Evolutionary conservation across 1,284 basidiomycete genomes (phyloP), one percentile per base, ranked within the genome.

Genomic region (Austroboletus niveus): DNA sequence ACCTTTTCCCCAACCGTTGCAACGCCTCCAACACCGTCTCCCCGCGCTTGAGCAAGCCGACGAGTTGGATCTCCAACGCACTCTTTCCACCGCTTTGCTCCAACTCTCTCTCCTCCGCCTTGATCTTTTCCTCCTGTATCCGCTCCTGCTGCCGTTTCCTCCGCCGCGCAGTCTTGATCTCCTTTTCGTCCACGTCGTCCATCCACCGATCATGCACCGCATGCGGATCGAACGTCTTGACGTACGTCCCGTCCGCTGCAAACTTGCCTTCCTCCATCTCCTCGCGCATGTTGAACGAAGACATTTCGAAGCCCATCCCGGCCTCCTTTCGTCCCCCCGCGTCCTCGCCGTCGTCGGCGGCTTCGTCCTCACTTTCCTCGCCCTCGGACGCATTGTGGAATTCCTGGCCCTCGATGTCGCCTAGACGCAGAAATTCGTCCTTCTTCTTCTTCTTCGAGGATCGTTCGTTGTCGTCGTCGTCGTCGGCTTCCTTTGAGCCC

Each of bases 191-290:
- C 47, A 96, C 60, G 4, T 87, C 93, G 15, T 93, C 87, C 78
- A 99, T 89, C 97, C 97, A 99, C 30, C 81, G 81, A 71, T 99
- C 96, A 69, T 98, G 94, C 49, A 90, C 82, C 15, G 89, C 93
- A 65, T 94, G 89, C 7, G 90, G 89, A 71, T 99, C 95, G 59
- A 87, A 88, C 45, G 93, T 86, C 51, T 84, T 84, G 49, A 94
- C 81, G 68, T 95, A 98, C 52, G 73, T 85, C 43, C 97, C 97
- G 62, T 98, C 96, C 52, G 89, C 91, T 10, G 94, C 89, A 74
- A 99, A 98, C 62, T 94, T 91, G 32, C 97, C 97, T 68, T 97
- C 92, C 63, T 92, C 86, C 88, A 99, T 95, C 79, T 99, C 97
- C 59, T 91, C 88, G 59, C 94, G 90, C 97, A 99, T 98, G 71